Evolutionary conservation across 139 green algal species (phyloP), one percentile per base, ranked within the genome.

Genomic region (Eudorina sp.): DNA sequence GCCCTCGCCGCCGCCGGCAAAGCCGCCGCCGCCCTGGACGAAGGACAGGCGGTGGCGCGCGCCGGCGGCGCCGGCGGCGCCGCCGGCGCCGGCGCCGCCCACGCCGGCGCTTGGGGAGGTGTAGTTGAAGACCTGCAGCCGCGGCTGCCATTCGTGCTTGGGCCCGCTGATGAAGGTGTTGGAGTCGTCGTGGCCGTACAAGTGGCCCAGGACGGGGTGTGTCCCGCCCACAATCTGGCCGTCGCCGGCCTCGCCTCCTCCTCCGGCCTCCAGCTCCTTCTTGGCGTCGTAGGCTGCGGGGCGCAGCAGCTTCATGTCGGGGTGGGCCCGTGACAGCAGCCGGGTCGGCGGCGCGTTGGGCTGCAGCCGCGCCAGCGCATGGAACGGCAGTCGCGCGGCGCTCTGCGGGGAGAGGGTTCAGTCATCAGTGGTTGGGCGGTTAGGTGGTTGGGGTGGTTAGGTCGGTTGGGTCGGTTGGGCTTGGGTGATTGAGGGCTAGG

Each of bases 331-430:
- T 0, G 77, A 46, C 25, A 92, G 58, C 16, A 88, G 29, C 27
- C 84, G 73, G 43, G 78, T 43, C 23, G 72, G 68, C 14, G 84
- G 70, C n/a, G 89, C 89, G 27, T 38, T 68, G 3, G 90, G 90
- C 82, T 93, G 90, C 62, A 93, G 82, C 8, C 90, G 85, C 1
- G 80, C 82, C 29, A 92, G 81, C 25, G 69, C 55, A 36, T 92
- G 89, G 84, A 72, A 90, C 3, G 89, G 89, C 58, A 90, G 53
- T 16, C 19, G 25, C 0, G 85, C 53, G 4, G 23, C 29, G 58
- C 60, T 48, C 53, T 84, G 53, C 53, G 53, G 21, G 5, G 40
- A 16, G 70, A n/a, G 21, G 62, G 62, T n/a, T n/a, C n/a, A n/a
- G n/a, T n/a, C n/a, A n/a, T n/a, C n/a, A n/a, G n/a, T n/a, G n/a